Evolutionary conservation across 306 rosid species (phyloP).

Genomic region (Cicer chorassanicum): DNA sequence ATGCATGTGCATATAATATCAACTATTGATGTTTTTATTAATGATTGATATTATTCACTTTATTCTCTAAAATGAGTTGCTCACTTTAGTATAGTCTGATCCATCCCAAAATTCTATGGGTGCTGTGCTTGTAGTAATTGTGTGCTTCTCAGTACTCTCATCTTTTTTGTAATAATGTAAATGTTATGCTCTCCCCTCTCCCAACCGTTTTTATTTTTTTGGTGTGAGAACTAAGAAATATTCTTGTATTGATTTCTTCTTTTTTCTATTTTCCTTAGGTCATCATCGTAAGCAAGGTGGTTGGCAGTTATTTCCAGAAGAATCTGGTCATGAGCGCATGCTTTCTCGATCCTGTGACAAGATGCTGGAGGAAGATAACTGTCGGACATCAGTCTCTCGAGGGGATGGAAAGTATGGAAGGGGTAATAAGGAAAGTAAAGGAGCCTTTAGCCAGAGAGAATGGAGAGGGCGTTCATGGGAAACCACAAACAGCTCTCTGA

Average conservation of each 20-base stretch:
- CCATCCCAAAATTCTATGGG: neutral
- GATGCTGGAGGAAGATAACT: constrained; percentile 68
- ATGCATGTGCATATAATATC: too few species aligned
- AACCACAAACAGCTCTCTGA: constrained; percentile 53
- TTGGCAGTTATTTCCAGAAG: constrained; percentile 84
- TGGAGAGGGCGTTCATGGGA: constrained; percentile 74
- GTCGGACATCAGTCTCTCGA: constrained; percentile 60
- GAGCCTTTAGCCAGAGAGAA: constrained; percentile 68
- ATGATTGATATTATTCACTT: neutral
- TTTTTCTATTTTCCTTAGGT: constrained; percentile 69
- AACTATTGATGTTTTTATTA: too few species aligned
- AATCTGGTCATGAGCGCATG: constrained; percentile 73
- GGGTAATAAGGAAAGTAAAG: constrained; percentile 73
- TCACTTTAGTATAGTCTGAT: neutral
- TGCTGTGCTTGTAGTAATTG: neutral
- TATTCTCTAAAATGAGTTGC: neutral
- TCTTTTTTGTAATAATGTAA: neutral
- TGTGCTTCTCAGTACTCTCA: neutral
- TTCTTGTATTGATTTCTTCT: constrained; percentile 53
- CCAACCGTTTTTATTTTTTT: neutral
- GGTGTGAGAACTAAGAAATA: constrained; percentile 21
- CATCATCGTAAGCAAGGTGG: constrained; percentile 92
- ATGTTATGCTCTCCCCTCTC: neutral
- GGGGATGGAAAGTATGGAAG: constrained; percentile 80
- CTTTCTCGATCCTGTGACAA: constrained; percentile 73